These are phyloP conservation scores for Pichia phayaonensis DNA, from an alignment of 805 yeast genomes.

Conservation along the genomic window DNA sequence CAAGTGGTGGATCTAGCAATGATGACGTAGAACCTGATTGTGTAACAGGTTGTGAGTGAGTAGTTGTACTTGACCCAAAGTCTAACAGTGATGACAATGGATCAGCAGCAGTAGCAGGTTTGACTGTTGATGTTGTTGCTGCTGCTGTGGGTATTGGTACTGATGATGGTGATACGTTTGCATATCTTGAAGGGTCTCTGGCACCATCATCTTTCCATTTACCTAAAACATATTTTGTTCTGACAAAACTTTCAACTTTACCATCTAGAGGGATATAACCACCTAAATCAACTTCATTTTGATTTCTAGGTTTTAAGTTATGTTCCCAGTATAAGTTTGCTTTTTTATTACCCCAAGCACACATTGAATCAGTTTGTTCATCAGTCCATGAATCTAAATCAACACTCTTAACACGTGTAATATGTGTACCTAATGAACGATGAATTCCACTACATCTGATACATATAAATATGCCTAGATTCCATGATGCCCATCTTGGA, in stretches of 20 bases:
- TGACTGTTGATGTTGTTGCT: not conserved
- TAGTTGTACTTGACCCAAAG: not conserved
- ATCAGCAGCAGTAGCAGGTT: not conserved
- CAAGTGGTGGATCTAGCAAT: not conserved
- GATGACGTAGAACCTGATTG: slow-evolving; percentile 1
- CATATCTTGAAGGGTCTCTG: slow-evolving; percentile 36
- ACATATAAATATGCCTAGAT: slow-evolving; percentile 85
- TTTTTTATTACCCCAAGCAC: slow-evolving; percentile 75
- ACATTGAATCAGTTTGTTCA: slow-evolving; percentile 76
- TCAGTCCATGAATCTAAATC: slow-evolving; percentile 97
- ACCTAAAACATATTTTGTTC: slow-evolving; percentile 85
- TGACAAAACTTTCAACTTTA: slow-evolving; percentile 81
- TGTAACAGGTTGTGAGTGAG: not conserved
- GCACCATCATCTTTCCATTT: slow-evolving; percentile 65
- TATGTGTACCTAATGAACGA: slow-evolving; percentile 92
- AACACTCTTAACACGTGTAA: slow-evolving; percentile 84
- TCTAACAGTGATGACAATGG: slow-evolving; percentile 8
- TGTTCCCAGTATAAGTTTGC: slow-evolving; percentile 86
- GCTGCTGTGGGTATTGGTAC: slow-evolving; percentile 6
- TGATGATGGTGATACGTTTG: slow-evolving; percentile 6
- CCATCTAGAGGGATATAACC: slow-evolving; percentile 71
- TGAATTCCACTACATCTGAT: slow-evolving; percentile 95
- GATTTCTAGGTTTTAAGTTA: slow-evolving; percentile 25
- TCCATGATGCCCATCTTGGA: slow-evolving; percentile 99
- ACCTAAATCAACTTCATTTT: slow-evolving; percentile 5